phyloP scores from a whole-genome alignment of 129 eudicot species.

The Flaveria bidentis region DNA sequence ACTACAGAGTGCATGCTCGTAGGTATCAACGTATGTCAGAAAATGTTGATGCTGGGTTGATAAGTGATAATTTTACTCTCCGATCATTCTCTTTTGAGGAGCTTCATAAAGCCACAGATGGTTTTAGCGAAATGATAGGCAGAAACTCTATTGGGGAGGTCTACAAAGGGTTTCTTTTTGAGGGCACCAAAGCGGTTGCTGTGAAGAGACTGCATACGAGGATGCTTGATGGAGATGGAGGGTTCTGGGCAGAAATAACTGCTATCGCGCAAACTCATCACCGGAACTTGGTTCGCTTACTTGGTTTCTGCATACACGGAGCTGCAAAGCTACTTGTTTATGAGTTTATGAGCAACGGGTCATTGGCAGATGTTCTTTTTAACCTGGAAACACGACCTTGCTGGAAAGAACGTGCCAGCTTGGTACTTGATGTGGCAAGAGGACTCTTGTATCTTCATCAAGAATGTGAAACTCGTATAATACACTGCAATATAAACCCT shows the following conservation, averaged over 20 bases:
- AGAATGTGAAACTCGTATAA: conserved; percentile 41
- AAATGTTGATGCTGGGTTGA: conserved; percentile 12
- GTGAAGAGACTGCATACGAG: conserved; percentile 36
- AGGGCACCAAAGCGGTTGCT: conserved; percentile 27
- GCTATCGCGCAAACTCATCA: conserved; percentile 46
- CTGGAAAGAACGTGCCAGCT: conserved; percentile 28
- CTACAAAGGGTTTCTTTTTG: conserved; percentile 40
- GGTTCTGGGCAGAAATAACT: conserved; percentile 37
- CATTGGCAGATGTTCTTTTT: conserved; percentile 35
- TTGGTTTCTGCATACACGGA: conserved; percentile 46
- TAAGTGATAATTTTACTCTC: conserved; percentile 27
- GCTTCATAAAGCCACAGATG: conserved; percentile 38
- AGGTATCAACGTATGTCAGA: conserved; percentile 17
- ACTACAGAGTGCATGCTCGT: conserved; percentile 27
- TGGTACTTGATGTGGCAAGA: conserved; percentile 42
- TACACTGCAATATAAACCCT: conserved; percentile 50
- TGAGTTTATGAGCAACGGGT: conserved; percentile 45
- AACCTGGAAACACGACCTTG: conserved; percentile 13
- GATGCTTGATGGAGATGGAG: conserved; percentile 33
- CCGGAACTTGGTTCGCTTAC: conserved; percentile 41
- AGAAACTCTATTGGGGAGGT: conserved; percentile 23
- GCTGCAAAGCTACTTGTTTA: conserved; percentile 37
- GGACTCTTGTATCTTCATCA: conserved; percentile 49
- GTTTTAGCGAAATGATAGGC: conserved; percentile 40
- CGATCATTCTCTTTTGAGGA: conserved; percentile 36